These are phyloP conservation scores for Talaromyces stipitatus DNA, from an alignment of 495 filamentous ascomycete genomes.

Conservation along the genomic window DNA sequence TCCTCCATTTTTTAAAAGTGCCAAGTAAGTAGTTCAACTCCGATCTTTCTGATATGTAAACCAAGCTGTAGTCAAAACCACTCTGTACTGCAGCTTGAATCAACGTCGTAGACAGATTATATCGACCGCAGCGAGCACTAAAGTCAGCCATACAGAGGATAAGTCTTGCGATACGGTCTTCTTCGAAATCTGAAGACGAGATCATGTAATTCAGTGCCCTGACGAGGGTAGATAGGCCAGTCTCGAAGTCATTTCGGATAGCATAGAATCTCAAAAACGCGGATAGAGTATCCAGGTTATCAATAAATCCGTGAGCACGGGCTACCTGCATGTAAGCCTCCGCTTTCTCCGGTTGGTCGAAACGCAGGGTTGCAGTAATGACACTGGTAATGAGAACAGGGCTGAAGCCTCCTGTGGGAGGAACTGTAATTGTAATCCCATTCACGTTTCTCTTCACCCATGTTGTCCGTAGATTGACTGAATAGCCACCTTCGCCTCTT, in stretches of 20 bases:
- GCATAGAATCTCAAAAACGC: slow-evolving; percentile 34
- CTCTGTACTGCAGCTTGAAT: slow-evolving; percentile 30
- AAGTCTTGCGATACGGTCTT: slow-evolving; percentile 22
- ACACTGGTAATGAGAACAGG: slow-evolving; percentile 27
- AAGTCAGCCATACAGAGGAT: slow-evolving; percentile 33
- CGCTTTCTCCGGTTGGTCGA: slow-evolving; percentile 37
- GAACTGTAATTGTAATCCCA: slow-evolving; percentile 28
- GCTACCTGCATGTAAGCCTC: slow-evolving; percentile 35
- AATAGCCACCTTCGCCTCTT: slow-evolving; percentile 26
- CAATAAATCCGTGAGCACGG: slow-evolving; percentile 30
- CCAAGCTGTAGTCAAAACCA: slow-evolving; percentile 24
- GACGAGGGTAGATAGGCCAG: slow-evolving; percentile 23
- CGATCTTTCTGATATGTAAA: slow-evolving; percentile 9
- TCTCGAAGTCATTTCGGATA: slow-evolving; percentile 31
- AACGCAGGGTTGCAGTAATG: slow-evolving; percentile 29
- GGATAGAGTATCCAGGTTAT: slow-evolving; percentile 29
- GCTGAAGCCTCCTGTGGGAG: slow-evolving; percentile 27
- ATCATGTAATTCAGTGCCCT: slow-evolving; percentile 29
- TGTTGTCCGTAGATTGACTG: slow-evolving; percentile 23
- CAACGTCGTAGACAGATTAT: slow-evolving; percentile 23
- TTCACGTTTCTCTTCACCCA: slow-evolving; percentile 24
- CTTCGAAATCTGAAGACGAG: slow-evolving; percentile 23
- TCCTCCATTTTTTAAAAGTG: slow-evolving; percentile 18
- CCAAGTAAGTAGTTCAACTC: background rate
- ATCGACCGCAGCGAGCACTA: slow-evolving; percentile 26